Conservation (phyloP, 768 basidiomycete genomes). For the Calocybe cyanea region DNA sequence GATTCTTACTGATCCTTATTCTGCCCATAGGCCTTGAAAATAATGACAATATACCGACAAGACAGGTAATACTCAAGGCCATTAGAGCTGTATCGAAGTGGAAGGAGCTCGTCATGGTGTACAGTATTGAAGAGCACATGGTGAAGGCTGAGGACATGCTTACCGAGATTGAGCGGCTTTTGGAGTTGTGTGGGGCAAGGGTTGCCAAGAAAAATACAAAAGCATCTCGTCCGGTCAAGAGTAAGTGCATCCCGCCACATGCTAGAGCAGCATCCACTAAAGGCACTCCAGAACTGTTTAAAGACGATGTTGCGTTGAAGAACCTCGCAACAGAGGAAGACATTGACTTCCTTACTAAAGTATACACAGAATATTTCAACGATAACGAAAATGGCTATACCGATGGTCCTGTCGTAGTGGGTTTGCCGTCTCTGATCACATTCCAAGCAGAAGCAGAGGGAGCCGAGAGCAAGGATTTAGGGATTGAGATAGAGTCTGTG, state of each 20-base stretch:
- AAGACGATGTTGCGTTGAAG: slow-evolving; percentile 8
- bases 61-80: slow-evolving; percentile 2
- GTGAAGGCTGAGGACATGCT: slow-evolving; percentile 1
- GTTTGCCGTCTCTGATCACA: neutral
- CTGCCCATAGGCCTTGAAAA: neutral
- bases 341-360: neutral
- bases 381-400: neutral
- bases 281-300: neutral
- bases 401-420: neutral
- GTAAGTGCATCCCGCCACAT: too few species aligned
- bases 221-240: neutral
- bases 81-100: slow-evolving; percentile 5
- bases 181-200: slow-evolving; percentile 3
- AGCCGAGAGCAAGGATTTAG: too few species aligned
- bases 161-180: slow-evolving; percentile 3
- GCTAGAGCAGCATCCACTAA: neutral
- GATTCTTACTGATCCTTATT: neutral
- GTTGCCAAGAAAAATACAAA: neutral
- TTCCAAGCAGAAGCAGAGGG: slow-evolving; percentile 7
- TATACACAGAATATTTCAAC: slow-evolving; percentile 11
- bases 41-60: neutral
- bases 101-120: slow-evolving; percentile 1
- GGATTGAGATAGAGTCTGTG: slow-evolving; percentile 6
- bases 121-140: neutral
- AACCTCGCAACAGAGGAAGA: slow-evolving; percentile 8